Base-by-base conservation (phyloP, 208 protist genomes). In the Giardia duodenalis region DNA sequence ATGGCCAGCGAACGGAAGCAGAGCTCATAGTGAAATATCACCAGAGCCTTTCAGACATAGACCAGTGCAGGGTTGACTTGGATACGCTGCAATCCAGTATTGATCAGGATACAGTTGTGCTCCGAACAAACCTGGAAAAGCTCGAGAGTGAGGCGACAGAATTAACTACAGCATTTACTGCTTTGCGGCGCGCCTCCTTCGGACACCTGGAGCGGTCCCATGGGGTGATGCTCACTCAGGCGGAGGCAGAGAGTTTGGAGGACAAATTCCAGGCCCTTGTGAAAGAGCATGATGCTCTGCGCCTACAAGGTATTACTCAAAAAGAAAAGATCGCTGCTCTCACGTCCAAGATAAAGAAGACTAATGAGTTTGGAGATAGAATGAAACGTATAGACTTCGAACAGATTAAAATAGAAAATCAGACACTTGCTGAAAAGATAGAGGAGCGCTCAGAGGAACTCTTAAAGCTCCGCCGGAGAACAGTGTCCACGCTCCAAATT, bases 341-440 rank as follows among this genome's bases (percentile, higher is more conserved):
- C 4, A 45, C 1, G 1, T 3, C 1, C 1, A 47, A 91, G 46
- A 1, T 2, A 46, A 91, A 91, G 4, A 47, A 2, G 44, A 43
- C 0, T 2, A 47, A 22, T n/a, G 44, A 91, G 2, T 47, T 91
- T 4, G 44, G 30, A 4, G 91, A 67, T 3, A 46, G 47, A 1
- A 97, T 98, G 94, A 97, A 98, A 92, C 95, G 98, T 2, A 99
- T 99, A 92, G 98, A 99, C 95, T 99, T 98, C 95, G 98, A 99
- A 94, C 98, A 99, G 95, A 95, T 99, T 4, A 99, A 99, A 93
- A 98, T 99, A 87, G 98, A 99, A 93, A 99, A 99, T 94, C 97
- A 97, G 10, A 98, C 97, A 88, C 96, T 99, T 1, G 98, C 97
- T 93, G 98, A 99, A 93, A 99, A 99, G 94, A 98, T 99, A 92